These are phyloP conservation scores for Hypoxylon intermedium DNA, from an alignment of 495 filamentous ascomycete species.

Conservation along the genomic window DNA sequence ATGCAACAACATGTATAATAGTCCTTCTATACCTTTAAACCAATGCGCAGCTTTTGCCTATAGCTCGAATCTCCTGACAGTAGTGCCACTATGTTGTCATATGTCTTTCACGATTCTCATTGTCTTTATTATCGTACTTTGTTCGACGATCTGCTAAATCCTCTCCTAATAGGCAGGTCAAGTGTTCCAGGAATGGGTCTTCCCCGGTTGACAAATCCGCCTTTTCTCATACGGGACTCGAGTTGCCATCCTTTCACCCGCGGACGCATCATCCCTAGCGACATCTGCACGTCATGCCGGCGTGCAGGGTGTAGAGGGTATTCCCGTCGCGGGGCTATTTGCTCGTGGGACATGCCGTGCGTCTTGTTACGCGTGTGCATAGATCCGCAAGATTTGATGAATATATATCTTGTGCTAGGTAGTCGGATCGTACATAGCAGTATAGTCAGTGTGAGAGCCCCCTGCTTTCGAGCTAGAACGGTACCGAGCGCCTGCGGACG, in stretches of 20 bases:
- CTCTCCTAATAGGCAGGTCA: conserved; percentile 37
- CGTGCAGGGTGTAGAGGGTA: conserved; percentile 14
- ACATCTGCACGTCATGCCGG: conserved; percentile 30
- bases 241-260: conserved; percentile 19
- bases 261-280: conserved; percentile 12
- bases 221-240: conserved; percentile 13
- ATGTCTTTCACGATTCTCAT: conserved; percentile 10
- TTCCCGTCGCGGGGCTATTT: background rate
- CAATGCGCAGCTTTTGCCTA: background rate
- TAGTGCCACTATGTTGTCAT: conserved; percentile 25
- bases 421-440: conserved; percentile 4
- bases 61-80: background rate
- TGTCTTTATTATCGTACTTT: conserved; percentile 14
- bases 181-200: background rate
- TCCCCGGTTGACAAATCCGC: conserved; percentile 7
- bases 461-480: conserved; percentile 8
- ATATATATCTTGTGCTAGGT: conserved; percentile 9
- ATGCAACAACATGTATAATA: conserved; percentile 3
- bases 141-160: conserved; percentile 17
- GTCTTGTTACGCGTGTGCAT: conserved; percentile 4
- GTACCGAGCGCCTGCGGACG: conserved; percentile 15
- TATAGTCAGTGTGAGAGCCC: too few species aligned
- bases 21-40: background rate
- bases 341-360: background rate
- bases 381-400: conserved; percentile 10